Conservation (phyloP, 2,329 filamentous ascomycete genomes). For the Fusarium sarcochroum region DNA sequence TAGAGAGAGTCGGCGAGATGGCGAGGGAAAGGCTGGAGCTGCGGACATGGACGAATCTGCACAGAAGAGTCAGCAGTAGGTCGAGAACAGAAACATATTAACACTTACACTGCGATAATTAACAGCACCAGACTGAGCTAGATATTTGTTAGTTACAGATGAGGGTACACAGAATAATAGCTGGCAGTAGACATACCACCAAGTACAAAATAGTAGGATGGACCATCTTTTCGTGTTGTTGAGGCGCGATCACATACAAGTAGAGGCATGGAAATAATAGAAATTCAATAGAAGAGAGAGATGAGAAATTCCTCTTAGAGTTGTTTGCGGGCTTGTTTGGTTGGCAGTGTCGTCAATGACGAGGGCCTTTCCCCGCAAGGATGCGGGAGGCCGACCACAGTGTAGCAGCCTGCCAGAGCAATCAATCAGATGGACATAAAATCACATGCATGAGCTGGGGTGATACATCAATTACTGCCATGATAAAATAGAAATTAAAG, state of each 20-base stretch:
- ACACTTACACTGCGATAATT: constrained; percentile 51
- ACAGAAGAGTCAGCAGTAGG: constrained; percentile 7
- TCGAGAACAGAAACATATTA: background rate
- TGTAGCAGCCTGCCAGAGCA: too few species aligned
- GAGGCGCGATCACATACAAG: too few species aligned
- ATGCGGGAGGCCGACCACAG: constrained; percentile 34
- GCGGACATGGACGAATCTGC: constrained; percentile 58
- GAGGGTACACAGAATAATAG: too few species aligned
- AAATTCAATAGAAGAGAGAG: background rate
- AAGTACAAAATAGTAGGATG: constrained; percentile 51
- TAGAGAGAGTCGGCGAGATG: constrained; percentile 53
- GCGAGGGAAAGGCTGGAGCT: constrained; percentile 58
- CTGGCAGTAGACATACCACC: constrained; percentile 43
- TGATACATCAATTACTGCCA: too few species aligned
- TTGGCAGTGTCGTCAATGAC: constrained; percentile 11
- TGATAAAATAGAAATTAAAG: too few species aligned
- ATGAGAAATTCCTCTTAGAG: background rate
- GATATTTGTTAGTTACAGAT: background rate
- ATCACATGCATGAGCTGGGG: background rate
- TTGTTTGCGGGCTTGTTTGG: background rate
- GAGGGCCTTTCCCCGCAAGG: constrained; percentile 8
- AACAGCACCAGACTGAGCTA: constrained; percentile 52
- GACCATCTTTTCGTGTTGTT: constrained; percentile 37
- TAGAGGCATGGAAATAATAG: background rate
- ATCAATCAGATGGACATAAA: background rate